phyloP scores from a whole-genome alignment of 2,329 filamentous ascomycete genomes.

The Colletotrichum gigasporum region DNA sequence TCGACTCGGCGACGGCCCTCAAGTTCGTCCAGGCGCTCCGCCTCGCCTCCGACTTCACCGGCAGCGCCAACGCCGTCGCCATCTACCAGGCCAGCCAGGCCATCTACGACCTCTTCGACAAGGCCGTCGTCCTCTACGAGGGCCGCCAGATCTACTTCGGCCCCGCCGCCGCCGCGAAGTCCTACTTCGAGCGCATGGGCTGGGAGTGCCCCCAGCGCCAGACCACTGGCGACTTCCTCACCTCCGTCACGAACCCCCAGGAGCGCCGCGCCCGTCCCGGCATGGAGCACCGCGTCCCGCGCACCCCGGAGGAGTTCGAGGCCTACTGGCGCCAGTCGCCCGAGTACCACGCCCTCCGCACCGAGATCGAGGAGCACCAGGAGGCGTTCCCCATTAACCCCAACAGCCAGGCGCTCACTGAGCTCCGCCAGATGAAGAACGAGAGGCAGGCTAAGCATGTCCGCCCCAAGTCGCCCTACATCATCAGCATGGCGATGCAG shows the following conservation, averaged over 20 bases:
- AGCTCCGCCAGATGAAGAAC: slow-evolving; percentile 58
- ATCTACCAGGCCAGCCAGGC: slow-evolving; percentile 78
- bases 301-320: slow-evolving; percentile 77
- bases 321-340: slow-evolving; percentile 54
- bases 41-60: slow-evolving; percentile 70
- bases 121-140: slow-evolving; percentile 78
- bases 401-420: slow-evolving; percentile 46
- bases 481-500: slow-evolving; percentile 65
- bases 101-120: slow-evolving; percentile 80
- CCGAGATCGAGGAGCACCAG: slow-evolving; percentile 62
- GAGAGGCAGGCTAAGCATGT: slow-evolving; percentile 61
- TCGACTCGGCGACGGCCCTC: slow-evolving; percentile 78
- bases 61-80: slow-evolving; percentile 71
- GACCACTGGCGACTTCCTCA: slow-evolving; percentile 76
- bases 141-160: slow-evolving; percentile 83
- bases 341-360: slow-evolving; percentile 51
- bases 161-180: slow-evolving; percentile 64
- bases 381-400: slow-evolving; percentile 53
- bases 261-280: slow-evolving; percentile 67
- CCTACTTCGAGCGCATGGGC: slow-evolving; percentile 75
- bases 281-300: slow-evolving; percentile 69
- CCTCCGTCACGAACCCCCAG: slow-evolving; percentile 71
- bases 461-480: slow-evolving; percentile 64
- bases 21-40: slow-evolving; percentile 77
- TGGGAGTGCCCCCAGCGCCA: slow-evolving; percentile 74